Evolutionary conservation across 2,329 filamentous ascomycete genomes (phyloP).

Genomic region (Thelonectria rubi): DNA sequence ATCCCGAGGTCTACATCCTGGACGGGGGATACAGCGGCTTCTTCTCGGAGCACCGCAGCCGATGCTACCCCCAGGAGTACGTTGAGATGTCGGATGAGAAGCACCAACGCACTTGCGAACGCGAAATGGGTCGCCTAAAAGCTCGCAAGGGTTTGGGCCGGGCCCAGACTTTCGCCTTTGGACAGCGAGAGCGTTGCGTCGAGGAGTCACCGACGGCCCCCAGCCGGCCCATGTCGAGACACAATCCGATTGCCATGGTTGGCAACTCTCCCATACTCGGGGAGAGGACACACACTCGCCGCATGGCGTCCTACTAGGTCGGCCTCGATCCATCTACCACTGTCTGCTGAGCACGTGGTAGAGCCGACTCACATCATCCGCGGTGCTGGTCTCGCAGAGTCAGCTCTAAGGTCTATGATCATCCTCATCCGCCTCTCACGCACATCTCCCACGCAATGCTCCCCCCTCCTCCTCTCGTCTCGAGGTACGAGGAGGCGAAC

Average conservation of each 20-base stretch:
- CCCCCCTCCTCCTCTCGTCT: constrained; percentile 1
- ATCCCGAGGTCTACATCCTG: constrained; percentile 96
- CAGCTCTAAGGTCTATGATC: constrained; percentile 36
- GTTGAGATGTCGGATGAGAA: constrained; percentile 95
- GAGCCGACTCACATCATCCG: constrained; percentile 29
- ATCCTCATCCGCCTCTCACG: constrained; percentile 19
- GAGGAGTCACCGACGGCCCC: constrained; percentile 69
- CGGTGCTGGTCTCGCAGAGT: constrained; percentile 42
- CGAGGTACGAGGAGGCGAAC: constrained; percentile 21
- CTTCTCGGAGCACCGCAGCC: constrained; percentile 78
- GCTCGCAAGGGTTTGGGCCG: constrained; percentile 86
- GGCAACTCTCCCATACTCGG: constrained; percentile 55
- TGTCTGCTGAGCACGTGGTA: constrained; percentile 43
- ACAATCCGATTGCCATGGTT: constrained; percentile 55
- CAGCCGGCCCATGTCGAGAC: constrained; percentile 52
- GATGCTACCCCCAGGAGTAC: constrained; percentile 94
- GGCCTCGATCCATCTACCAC: constrained; percentile 30
- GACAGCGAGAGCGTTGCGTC: constrained; percentile 69
- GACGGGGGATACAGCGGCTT: constrained; percentile 97
- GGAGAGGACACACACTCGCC: constrained; percentile 64
- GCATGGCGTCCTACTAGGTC: constrained; percentile 71
- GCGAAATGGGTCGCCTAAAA: constrained; percentile 92
- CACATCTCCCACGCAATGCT: constrained; percentile 29
- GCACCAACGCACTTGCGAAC: constrained; percentile 92
- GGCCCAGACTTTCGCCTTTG: constrained; percentile 95